phyloP scores from a whole-genome alignment of 306 rosid species.

The Vigna angularis region DNA sequence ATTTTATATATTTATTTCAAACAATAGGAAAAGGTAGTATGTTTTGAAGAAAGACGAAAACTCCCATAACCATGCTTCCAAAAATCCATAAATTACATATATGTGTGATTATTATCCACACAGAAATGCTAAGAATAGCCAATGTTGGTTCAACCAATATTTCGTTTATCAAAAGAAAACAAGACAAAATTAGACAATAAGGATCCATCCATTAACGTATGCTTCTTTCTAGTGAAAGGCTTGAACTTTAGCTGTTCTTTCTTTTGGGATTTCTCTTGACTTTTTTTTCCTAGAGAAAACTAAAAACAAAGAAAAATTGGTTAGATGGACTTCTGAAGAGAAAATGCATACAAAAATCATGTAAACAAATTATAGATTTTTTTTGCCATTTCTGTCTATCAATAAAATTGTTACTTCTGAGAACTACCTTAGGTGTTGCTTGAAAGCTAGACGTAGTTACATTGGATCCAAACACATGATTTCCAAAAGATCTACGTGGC shows the following conservation, averaged over 20 bases:
- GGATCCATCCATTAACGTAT: constrained; percentile 54
- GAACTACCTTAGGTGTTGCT: no score
- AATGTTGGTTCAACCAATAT: not conserved
- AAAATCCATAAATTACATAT: not conserved
- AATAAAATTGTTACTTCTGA: not conserved
- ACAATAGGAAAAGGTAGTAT: no score
- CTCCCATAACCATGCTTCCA: not conserved
- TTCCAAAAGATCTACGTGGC: no score
- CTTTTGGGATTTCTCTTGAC: constrained; percentile 49
- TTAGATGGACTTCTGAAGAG: not conserved
- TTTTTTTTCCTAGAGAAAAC: constrained; percentile 37
- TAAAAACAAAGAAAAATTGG: constrained; percentile 11
- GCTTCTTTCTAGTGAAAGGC: constrained; percentile 67
- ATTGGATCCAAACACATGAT: no score
- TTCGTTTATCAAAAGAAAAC: not conserved
- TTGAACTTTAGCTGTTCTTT: constrained; percentile 53
- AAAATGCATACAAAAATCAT: no score
- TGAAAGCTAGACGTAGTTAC: no score
- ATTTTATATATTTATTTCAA: not conserved
- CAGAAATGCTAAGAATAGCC: no score
- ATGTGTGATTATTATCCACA: not conserved
- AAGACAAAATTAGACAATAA: not conserved
- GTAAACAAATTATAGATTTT: not conserved
- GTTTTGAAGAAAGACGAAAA: not conserved
- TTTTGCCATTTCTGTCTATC: not conserved